Evolutionary conservation across 768 basidiomycete species (phyloP), one percentile per base, ranked within the genome.

Genomic region (Termitomyces sp.): DNA sequence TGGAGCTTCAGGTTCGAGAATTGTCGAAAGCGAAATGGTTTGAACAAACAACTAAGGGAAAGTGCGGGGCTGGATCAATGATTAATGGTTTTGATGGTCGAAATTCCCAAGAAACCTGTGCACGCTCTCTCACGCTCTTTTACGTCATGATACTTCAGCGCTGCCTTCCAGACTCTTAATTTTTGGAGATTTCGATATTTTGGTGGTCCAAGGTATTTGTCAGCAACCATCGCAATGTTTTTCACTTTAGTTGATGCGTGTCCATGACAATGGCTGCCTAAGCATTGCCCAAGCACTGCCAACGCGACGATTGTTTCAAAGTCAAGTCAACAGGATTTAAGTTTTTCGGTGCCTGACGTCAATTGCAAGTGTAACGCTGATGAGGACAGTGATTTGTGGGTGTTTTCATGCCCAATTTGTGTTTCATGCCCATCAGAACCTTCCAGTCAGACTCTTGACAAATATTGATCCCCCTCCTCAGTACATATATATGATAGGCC

Each of bases 1-100:
- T 73, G 75, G 63, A 87, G 87, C 69, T 92, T 93, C 74, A 75
- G 74, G 65, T 87, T 86, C 60, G 84, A 83, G 56, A 79, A 84
- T 52, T 92, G 90, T 69, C 64, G 79, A 64, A 82, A 84, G 70
- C 72, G 91, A 46, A 84, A 85, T 34, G 84, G 80, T 20, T 69
- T 93, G 65, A 87, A 87, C 67, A 72, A 70, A 59, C 75, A 82
- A 51, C 66, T 84, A 64, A 75, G 69, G 37, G 75, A 69, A 29
- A 75, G 55, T 53, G 59, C 63, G 9, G 59, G 57, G 7, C 41
- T 64, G 31, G 55, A 53, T 24, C 27, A 32, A 18, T 34, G 31
- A 22, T 48, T n/a, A n/a, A n/a, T n/a, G n/a, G n/a, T n/a, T n/a
- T n/a, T n/a, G n/a, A n/a, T n/a, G n/a, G n/a, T n/a, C n/a, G n/a